Evolutionary conservation across 1,284 basidiomycete species (phyloP).

Genomic region (Irpex sp.): DNA sequence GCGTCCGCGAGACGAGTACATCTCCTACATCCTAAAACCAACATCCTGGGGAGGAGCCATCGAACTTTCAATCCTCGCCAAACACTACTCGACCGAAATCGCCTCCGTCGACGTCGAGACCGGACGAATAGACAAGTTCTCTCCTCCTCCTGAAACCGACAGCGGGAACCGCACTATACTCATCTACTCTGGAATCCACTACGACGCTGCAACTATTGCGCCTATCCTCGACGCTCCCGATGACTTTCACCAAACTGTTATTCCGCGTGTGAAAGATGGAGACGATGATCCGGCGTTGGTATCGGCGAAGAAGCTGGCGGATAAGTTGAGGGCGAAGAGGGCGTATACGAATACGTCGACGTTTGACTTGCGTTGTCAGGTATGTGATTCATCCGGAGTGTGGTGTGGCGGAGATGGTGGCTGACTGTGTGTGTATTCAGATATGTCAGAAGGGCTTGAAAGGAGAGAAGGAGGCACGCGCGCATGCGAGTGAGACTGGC

Average conservation of each 20-base stretch:
- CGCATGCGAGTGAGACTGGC: slow-evolving; percentile 82
- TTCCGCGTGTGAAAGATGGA: slow-evolving; percentile 49
- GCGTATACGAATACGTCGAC: slow-evolving; percentile 89
- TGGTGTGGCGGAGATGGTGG: neutral
- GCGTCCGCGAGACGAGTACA: slow-evolving; percentile 64
- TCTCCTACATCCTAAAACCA: slow-evolving; percentile 72
- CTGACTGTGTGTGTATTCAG: slow-evolving; percentile 35
- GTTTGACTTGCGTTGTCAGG: slow-evolving; percentile 83
- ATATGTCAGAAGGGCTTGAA: slow-evolving; percentile 75
- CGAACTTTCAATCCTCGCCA: slow-evolving; percentile 77
- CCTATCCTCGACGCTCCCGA: slow-evolving; percentile 67
- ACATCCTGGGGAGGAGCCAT: slow-evolving; percentile 92
- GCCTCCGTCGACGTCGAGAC: slow-evolving; percentile 88
- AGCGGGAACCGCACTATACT: slow-evolving; percentile 51
- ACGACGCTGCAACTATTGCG: slow-evolving; percentile 83
- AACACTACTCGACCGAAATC: slow-evolving; percentile 81
- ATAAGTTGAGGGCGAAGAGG: slow-evolving; percentile 64
- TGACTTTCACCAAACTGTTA: slow-evolving; percentile 87
- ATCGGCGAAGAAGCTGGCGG: slow-evolving; percentile 69
- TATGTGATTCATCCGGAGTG: slow-evolving; percentile 31
- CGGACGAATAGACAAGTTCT: slow-evolving; percentile 83
- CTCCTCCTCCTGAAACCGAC: slow-evolving; percentile 39
- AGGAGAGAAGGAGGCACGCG: slow-evolving; percentile 88
- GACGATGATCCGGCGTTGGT: slow-evolving; percentile 52
- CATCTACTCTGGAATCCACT: slow-evolving; percentile 92